These are phyloP conservation scores for Penicillium aurantiogriseum DNA, from an alignment of 2,329 filamentous ascomycete species.

Conservation along the genomic window DNA sequence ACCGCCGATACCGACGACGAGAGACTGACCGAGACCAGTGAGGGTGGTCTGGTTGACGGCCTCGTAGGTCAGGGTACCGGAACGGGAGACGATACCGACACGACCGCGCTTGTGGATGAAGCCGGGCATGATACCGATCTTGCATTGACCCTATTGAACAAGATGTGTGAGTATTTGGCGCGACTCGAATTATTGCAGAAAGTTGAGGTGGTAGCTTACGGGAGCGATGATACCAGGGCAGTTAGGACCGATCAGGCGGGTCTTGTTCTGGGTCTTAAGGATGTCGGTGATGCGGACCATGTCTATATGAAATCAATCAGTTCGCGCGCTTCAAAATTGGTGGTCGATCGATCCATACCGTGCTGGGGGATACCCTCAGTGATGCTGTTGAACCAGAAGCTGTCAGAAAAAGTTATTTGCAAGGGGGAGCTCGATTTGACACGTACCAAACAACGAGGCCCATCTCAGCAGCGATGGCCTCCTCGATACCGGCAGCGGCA, in stretches of 20 bases:
- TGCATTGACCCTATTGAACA: conserved; percentile 77
- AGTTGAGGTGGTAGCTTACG: conserved; percentile 42
- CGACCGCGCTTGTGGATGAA: conserved; percentile 99
- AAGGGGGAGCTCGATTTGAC: conserved; percentile 17
- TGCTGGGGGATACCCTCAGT: conserved; percentile 98
- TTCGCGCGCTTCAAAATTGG: background rate
- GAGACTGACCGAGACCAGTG: conserved; percentile 92
- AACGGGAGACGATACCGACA: conserved; percentile 97
- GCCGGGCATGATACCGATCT: conserved; percentile 99
- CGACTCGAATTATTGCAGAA: background rate
- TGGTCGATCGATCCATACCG: conserved; percentile 57
- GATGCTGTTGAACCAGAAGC: conserved; percentile 53
- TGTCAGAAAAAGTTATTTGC: conserved; percentile 12
- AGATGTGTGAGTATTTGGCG: conserved; percentile 11
- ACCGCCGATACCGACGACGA: conserved; percentile 96
- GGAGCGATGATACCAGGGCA: conserved; percentile 95
- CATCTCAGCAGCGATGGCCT: conserved; percentile 90
- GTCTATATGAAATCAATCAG: conserved; percentile 55
- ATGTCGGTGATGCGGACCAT: conserved; percentile 99
- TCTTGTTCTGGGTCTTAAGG: conserved; percentile 96
- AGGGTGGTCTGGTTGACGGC: conserved; percentile 99
- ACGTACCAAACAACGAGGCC: conserved; percentile 81
- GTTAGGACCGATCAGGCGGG: conserved; percentile 93
- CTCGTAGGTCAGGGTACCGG: conserved; percentile 98
- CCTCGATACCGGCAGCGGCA: conserved; percentile 92